A percentile compares a stretch with the other conserved stretches of the same genome.
phyloP scores from a whole-genome alignment of 2,329 filamentous ascomycete genomes.

The Neonectria punicea region DNA sequence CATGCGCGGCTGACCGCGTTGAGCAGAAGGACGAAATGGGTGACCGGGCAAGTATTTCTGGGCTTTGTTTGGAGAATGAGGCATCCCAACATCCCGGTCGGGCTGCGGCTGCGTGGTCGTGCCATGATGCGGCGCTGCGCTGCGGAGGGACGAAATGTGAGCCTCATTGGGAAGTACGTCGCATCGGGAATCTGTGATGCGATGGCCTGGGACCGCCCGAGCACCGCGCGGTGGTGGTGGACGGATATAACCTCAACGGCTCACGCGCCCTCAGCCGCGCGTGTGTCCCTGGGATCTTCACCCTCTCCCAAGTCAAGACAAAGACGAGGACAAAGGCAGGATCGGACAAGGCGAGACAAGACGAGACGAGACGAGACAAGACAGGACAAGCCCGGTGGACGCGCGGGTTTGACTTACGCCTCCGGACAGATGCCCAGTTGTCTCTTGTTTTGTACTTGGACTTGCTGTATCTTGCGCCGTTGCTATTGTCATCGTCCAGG shows the following conservation, averaged over 20 bases:
- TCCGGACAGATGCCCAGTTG: background rate
- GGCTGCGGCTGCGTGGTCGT: slow-evolving; percentile 31
- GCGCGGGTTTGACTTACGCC: slow-evolving; percentile 3
- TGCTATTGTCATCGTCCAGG: slow-evolving; percentile 3
- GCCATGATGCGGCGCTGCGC: slow-evolving; percentile 22
- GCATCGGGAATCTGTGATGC: slow-evolving; percentile 21
- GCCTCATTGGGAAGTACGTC: slow-evolving; percentile 32
- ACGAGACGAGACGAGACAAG: background rate
- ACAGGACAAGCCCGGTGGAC: background rate
- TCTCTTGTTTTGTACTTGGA: background rate
- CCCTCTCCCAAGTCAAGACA: background rate
- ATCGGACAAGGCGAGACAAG: no score
- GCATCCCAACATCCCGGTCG: slow-evolving; percentile 21
- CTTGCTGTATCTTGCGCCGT: background rate
- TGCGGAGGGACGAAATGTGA: slow-evolving; percentile 29
- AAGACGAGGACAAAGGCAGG: no score
- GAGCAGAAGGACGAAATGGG: slow-evolving; percentile 30
- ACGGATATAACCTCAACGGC: slow-evolving; percentile 35
- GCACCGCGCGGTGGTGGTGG: slow-evolving; percentile 3
- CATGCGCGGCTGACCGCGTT: slow-evolving; percentile 38
- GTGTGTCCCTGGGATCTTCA: background rate
- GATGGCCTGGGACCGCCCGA: slow-evolving; percentile 17
- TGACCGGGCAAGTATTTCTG: slow-evolving; percentile 21
- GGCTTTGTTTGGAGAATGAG: slow-evolving; percentile 15
- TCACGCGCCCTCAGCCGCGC: slow-evolving; percentile 15